Evolutionary conservation across 2,329 filamentous ascomycete species (phyloP), one percentile per base, ranked within the genome.

Genomic region (Cercospora zeae-maydis): DNA sequence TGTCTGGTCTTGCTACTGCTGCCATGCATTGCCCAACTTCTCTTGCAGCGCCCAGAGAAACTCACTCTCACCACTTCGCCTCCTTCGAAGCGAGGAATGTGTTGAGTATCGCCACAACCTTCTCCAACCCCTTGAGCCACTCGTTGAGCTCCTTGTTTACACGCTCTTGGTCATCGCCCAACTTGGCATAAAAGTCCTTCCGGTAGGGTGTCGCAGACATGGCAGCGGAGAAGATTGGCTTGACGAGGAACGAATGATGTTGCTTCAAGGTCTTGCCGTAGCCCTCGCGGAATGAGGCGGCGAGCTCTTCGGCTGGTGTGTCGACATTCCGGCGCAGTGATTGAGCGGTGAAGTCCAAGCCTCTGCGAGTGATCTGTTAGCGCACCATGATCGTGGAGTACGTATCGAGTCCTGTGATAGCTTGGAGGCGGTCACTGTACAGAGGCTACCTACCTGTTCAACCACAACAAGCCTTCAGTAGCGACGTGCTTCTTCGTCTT

Each of bases 191-290:
- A 76, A 99, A 98, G 78, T 93, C 91, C 76, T 91, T 91, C 70
- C 93, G 87, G 83, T 97, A 96, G 1, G 95, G 95, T 70, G 90
- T 93, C 16, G 92, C 93, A 71, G 86, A 86, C 92, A 99, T 96
- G 76, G 93, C 93, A 66, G 92, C 89, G 71, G 84, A 90, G 84
- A 98, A 98, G 75, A 97, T 84, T 65, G 92, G 92, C 84, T 96
- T 96, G 72, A 97, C 81, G 66, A 97, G 72, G 78, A 96, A 92
- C 75, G 84, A 87, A 83, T 99, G 95, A 82, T 96, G 88, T 27
- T 90, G 90, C 82, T 96, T 96, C 72, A 99, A 89, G 55, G 93
- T 97, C 72, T 81, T 82, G 75, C 84, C 85, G 80, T 99, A 99
- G 70, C 93, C 91, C 61, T 81, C 80, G 72, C 90, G 88, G 88